A percentile compares a stretch with the other conserved stretches of the same genome.
Evolutionary conservation across 352 stramenopile species (phyloP).

Genomic region (Phytophthora ohioensis): DNA sequence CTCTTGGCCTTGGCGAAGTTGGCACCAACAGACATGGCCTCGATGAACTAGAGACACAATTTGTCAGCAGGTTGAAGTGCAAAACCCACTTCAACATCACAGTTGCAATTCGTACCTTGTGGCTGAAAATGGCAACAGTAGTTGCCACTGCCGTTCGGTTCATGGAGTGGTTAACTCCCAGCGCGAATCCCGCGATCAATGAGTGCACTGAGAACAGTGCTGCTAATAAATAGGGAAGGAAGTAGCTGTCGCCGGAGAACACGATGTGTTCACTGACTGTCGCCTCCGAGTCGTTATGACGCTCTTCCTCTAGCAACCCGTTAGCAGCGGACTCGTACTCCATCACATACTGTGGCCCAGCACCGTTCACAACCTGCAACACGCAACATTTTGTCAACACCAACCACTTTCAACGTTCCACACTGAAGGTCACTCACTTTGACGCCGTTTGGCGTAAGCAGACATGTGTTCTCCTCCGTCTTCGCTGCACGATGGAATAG

Average conservation of each 20-base stretch:
- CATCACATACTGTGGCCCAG: constrained; percentile 9
- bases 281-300: constrained; percentile 33
- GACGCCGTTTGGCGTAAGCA: constrained; percentile 46
- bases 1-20: constrained; percentile 71
- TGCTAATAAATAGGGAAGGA: constrained; percentile 70
- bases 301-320: constrained; percentile 33
- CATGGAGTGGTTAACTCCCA: constrained; percentile 65
- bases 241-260: constrained; percentile 63
- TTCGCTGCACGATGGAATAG: constrained; percentile 52
- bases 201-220: constrained; percentile 75
- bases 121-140: constrained; percentile 70
- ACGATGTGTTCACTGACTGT: constrained; percentile 70
- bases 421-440: constrained; percentile 32
- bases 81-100: constrained; percentile 4
- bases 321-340: constrained; percentile 38
- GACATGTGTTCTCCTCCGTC: constrained; percentile 47
- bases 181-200: constrained; percentile 69
- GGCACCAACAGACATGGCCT: constrained; percentile 69
- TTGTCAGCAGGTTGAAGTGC: constrained; percentile 17
- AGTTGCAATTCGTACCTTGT: constrained; percentile 50
- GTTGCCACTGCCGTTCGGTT: constrained; percentile 64
- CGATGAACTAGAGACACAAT: constrained; percentile 52
- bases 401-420: background rate
- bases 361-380: constrained; percentile 29
- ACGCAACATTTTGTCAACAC: background rate